Percentiles rank a stretch among this genome's conserved stretches.
These are phyloP conservation scores for Pholiota conissans DNA, from an alignment of 768 basidiomycete genomes.

Conservation along the genomic window DNA sequence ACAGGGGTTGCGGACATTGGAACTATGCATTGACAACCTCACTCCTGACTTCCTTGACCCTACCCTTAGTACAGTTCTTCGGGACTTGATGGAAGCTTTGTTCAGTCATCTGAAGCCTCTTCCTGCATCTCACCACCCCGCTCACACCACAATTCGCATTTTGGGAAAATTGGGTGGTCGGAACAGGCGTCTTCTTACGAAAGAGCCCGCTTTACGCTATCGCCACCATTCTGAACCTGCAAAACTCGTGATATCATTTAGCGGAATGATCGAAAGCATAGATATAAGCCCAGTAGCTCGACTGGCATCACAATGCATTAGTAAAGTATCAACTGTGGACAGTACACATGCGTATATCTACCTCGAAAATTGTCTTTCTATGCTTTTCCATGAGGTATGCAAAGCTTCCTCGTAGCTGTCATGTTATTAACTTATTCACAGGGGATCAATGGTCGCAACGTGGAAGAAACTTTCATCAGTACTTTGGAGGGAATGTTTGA, in stretches of 20 bases:
- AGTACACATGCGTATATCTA: conserved; percentile 63
- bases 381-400: conserved; percentile 74
- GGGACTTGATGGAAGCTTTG: conserved; percentile 93
- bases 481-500: conserved; percentile 80
- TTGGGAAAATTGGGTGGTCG: conserved; percentile 95
- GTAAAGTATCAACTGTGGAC: conserved; percentile 48
- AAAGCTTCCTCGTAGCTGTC: not conserved
- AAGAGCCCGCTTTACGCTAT: conserved; percentile 76
- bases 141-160: conserved; percentile 94
- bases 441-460: conserved; percentile 72
- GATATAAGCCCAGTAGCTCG: conserved; percentile 65
- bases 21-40: conserved; percentile 98
- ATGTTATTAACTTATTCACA: conserved; percentile 27
- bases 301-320: conserved; percentile 65
- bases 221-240: conserved; percentile 70
- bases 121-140: conserved; percentile 85
- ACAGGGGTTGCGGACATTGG: conserved; percentile 93
- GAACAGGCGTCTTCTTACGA: conserved; percentile 83
- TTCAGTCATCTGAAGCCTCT: conserved; percentile 89
- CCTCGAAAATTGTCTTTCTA: conserved; percentile 69
- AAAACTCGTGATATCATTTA: conserved; percentile 72
- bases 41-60: conserved; percentile 98
- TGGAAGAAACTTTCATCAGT: conserved; percentile 69
- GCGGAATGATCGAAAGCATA: conserved; percentile 60
- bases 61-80: conserved; percentile 86